Base-by-base conservation (phyloP, 495 filamentous ascomycete genomes). In the Annulohypoxylon stygium region DNA sequence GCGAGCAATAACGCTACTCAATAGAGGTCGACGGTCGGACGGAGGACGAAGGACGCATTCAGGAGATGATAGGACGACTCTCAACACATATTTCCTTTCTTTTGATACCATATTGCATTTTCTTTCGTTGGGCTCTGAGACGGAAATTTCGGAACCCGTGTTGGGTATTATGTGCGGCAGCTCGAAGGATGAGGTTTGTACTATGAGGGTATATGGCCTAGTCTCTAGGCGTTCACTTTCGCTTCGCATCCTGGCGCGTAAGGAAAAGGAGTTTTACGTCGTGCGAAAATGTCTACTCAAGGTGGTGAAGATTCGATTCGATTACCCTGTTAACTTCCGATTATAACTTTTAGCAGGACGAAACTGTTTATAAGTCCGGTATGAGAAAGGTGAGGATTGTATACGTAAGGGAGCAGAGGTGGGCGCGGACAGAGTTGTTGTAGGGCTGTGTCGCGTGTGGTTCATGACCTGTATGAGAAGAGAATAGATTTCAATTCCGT, bases 401-500 rank as follows among this genome's bases (percentile, higher is more conserved):
- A 71, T 36, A 68, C 60, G 60, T 71, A 75, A 16, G 58, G 54
- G 18, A 9, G 26, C 33, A 61, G 30, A 47, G 60, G 63, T 48
- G 26, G 50, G 62, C 34, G 30, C 50, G 54, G 58, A 50, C 53
- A 62, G 63, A 70, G 12, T 71, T 34, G 68, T 68, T 68, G 41
- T 36, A 53, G 61, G 64, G 51, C 43, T 30, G 53, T 55, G 37
- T 58, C 61, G 37, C 67, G 34, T 57, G 58, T 51, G 26, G 37
- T 69, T 71, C 37, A 75, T 65, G 73, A 75, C 73, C 68, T 71
- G 59, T 65, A 75, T 61, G 68, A 69, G 47, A 65, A 75, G 53
- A 71, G 63, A 75, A 75, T 71, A 71, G 53, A 71, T 68, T 68
- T 69, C 34, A 26, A 55, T 67, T 58, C 59, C 33, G 34, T 55